Conservation (phyloP, 2,329 filamentous ascomycete species). For the Furcasterigmium sp. region DNA sequence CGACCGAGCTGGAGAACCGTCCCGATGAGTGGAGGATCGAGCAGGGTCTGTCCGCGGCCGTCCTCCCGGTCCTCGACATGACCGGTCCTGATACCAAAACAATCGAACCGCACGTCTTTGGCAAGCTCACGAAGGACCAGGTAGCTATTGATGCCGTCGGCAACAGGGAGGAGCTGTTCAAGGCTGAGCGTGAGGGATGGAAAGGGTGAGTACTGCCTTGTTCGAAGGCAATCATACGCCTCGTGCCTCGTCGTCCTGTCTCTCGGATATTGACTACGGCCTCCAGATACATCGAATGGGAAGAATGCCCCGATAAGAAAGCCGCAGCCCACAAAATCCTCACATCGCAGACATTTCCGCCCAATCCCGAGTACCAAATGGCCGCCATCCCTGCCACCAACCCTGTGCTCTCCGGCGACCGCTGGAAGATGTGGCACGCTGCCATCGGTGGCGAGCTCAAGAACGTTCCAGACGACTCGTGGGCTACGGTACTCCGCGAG, state of each 20-base stretch:
- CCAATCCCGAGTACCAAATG: conserved; percentile 50
- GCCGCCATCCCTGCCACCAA: conserved; percentile 50
- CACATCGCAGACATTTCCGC: conserved; percentile 15
- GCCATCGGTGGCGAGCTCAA: conserved; percentile 35
- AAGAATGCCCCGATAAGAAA: conserved; percentile 64
- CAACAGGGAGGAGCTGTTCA: conserved; percentile 22
- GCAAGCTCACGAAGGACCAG: conserved; percentile 30
- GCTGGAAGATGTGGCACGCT: conserved; percentile 55
- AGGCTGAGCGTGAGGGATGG: conserved; percentile 24
- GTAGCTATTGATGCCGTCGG: conserved; percentile 33
- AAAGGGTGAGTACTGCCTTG: conserved; percentile 19
- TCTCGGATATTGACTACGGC: not conserved
- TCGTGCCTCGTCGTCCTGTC: not conserved
- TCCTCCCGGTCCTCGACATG: conserved; percentile 41
- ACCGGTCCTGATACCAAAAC: conserved; percentile 27
- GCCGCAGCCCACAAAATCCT: conserved; percentile 48
- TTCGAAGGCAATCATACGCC: not conserved
- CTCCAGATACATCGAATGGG: conserved; percentile 60
- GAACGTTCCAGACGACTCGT: conserved; percentile 51
- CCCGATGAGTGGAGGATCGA: conserved; percentile 47
- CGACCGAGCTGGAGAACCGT: no score
- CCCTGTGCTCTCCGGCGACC: conserved; percentile 48
- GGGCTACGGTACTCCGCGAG: conserved; percentile 49
- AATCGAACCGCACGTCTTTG: conserved; percentile 20
- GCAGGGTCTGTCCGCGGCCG: conserved; percentile 40